Evolutionary conservation across 768 basidiomycete species (phyloP), one percentile per base, ranked within the genome.

Genomic region (Tremella yokohamensis): DNA sequence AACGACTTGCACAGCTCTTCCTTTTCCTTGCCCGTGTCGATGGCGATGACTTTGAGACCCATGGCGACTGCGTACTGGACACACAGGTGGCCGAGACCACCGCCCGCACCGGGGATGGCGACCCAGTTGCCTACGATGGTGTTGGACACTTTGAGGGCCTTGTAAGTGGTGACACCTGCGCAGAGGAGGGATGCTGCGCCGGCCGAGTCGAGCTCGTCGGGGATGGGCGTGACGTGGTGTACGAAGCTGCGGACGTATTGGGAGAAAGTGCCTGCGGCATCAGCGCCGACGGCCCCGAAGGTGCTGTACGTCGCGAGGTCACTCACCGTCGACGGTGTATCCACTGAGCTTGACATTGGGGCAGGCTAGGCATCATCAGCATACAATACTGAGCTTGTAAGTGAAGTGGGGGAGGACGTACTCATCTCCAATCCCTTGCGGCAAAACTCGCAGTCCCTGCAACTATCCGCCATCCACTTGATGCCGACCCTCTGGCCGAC

Each of bases 401-500:
- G 42, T 25, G 39, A 22, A 24, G 24, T 20, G 20, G 18, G 8
- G 8, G 9, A 22, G 0, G 19, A 66, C 62, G 54, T 38, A 62
- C 65, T 69, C 68, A 63, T 69, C 64, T 91, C 89, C 52, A 81
- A 78, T n/a, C 87, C 88, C 54, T 85, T 83, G 49, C 84, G 80
- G 75, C 90, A 93, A 53, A 81, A 81, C 73, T 88, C 86, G 74
- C 89, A 92, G 58, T 85, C 78, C 12, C 86, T 78, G 70, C 89
- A 90, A 57, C 83, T 60, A 40, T 77, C 72, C 18, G 78, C 79
- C 29, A 78, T 56, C 77, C 79, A 81, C 69, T 91, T 90, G 78
- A 91, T 83, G 3, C 89, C 89, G 44, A 90, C 88, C 12, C 87
- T 82, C 54, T 89, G 84, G 18, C 89, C 89, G 38, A 89, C 59